A percentile compares a stretch with the other conserved stretches of the same genome.
phyloP scores from a whole-genome alignment of 352 stramenopile genomes.

The Globisporangium lucens region DNA sequence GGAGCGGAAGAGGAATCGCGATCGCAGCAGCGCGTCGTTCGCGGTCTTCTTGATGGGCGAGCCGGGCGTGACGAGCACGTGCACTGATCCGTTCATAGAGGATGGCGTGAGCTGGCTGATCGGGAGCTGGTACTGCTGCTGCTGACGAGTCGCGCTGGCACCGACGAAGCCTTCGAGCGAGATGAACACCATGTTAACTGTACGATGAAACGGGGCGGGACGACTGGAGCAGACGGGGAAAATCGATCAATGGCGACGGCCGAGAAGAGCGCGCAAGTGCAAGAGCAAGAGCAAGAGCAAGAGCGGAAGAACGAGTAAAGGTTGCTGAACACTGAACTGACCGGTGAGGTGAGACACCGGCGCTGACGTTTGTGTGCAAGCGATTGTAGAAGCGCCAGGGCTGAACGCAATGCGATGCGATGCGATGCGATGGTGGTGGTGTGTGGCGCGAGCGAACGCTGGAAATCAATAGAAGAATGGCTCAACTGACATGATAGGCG shows the following conservation, averaged over 20 bases:
- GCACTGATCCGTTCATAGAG: constrained; percentile 23
- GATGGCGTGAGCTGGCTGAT: constrained; percentile 5
- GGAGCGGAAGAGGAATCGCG: constrained; percentile 12
- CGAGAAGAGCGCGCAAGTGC: not conserved
- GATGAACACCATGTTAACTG: constrained; percentile 59
- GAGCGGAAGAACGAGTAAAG: not conserved
- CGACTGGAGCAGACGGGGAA: not conserved
- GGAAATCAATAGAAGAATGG: not conserved
- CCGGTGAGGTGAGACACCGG: constrained; percentile 5
- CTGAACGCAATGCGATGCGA: not conserved
- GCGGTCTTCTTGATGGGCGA: constrained; percentile 42
- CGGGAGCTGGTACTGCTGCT: constrained; percentile 14
- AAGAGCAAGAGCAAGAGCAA: not conserved
- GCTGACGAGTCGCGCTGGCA: constrained; percentile 8
- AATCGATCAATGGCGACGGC: not conserved
- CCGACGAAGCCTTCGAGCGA: constrained; percentile 65
- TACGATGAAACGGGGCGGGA: too few species aligned
- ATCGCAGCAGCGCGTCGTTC: constrained; percentile 12
- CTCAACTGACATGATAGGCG: not conserved
- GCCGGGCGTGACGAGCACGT: constrained; percentile 68
- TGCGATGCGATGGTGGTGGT: not conserved
- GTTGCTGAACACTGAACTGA: not conserved
- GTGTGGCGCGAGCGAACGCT: not conserved
- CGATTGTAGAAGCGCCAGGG: constrained; percentile 3
- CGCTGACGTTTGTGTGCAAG: not conserved